Evolutionary conservation across 2,329 filamentous ascomycete species (phyloP).

Genomic region (Epichloe coenophiala): DNA sequence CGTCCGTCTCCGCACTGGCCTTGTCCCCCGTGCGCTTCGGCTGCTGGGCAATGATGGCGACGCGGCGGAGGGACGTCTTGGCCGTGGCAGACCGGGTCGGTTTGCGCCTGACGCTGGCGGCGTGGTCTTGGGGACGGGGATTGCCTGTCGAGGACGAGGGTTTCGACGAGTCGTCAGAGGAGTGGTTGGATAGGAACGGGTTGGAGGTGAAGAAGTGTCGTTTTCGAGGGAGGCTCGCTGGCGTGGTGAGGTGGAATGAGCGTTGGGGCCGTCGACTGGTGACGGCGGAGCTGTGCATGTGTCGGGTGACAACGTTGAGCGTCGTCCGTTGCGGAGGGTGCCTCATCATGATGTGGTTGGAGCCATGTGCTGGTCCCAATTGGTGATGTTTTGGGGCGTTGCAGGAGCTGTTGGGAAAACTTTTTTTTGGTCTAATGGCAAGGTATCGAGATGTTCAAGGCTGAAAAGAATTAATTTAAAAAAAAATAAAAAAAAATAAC

Average conservation of each 20-base stretch:
- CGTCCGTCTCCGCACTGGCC: conserved; percentile 10
- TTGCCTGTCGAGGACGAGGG: conserved; percentile 7
- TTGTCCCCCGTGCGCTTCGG: conserved; percentile 25
- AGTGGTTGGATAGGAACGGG: conserved; percentile 31
- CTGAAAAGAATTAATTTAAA: too few species aligned
- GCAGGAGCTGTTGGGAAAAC: neutral
- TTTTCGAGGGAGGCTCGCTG: conserved; percentile 34
- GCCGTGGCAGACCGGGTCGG: conserved; percentile 30
- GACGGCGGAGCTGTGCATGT: conserved; percentile 16
- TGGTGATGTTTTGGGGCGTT: neutral
- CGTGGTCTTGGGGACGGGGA: conserved; percentile 8
- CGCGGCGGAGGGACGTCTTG: conserved; percentile 68
- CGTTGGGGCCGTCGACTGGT: conserved; percentile 15
- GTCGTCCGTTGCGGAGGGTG: conserved; percentile 18
- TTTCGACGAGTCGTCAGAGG: conserved; percentile 8
- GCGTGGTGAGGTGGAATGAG: conserved; percentile 33
- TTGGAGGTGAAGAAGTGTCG: conserved; percentile 56
- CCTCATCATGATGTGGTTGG: conserved; percentile 18
- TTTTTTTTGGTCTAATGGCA: neutral
- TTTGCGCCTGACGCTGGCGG: conserved; percentile 29
- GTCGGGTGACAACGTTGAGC: conserved; percentile 16
- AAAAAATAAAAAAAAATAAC: too few species aligned
- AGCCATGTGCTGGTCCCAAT: conserved; percentile 8
- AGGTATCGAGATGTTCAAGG: neutral
- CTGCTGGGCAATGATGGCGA: conserved; percentile 73